phyloP scores from a whole-genome alignment of 495 filamentous ascomycete species.

The Hapsidospora chrysogenum region DNA sequence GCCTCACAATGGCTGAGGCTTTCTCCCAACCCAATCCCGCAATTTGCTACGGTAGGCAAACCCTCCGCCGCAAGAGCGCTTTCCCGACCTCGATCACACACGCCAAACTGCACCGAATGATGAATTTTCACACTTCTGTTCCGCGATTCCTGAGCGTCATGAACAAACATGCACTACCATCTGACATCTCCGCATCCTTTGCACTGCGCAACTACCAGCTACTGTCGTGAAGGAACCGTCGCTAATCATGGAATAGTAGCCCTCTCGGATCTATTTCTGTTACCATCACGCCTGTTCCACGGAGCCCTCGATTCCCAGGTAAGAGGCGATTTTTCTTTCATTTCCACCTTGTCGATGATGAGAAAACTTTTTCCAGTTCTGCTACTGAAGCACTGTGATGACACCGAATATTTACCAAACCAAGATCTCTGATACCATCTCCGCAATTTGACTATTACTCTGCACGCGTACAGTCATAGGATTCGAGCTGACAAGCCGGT shows the following conservation, averaged over 20 bases:
- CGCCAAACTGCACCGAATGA: conserved; percentile 1
- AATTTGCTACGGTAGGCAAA: not conserved
- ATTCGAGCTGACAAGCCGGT: conserved; percentile 3
- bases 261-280: no score
- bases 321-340: no score
- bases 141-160: conserved; percentile 73
- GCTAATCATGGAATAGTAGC: no score
- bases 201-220: no score
- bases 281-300: no score
- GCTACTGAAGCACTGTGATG: conserved; percentile 80
- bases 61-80: not conserved
- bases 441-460: conserved; percentile 1
- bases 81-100: not conserved
- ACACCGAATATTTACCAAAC: conserved; percentile 68
- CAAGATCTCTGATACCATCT: conserved; percentile 30
- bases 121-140: conserved; percentile 22
- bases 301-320: no score
- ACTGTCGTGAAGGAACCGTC: no score
- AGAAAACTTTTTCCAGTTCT: conserved; percentile 75
- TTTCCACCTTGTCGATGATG: conserved; percentile 46
- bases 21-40: no score
- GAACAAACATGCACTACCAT: conserved; percentile 99
- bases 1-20: no score
- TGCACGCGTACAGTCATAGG: conserved; percentile 8
- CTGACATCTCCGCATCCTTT: conserved; percentile 43